phyloP scores from a whole-genome alignment of 2,329 filamentous ascomycete genomes.

The Tolypocladium guangdongense region DNA sequence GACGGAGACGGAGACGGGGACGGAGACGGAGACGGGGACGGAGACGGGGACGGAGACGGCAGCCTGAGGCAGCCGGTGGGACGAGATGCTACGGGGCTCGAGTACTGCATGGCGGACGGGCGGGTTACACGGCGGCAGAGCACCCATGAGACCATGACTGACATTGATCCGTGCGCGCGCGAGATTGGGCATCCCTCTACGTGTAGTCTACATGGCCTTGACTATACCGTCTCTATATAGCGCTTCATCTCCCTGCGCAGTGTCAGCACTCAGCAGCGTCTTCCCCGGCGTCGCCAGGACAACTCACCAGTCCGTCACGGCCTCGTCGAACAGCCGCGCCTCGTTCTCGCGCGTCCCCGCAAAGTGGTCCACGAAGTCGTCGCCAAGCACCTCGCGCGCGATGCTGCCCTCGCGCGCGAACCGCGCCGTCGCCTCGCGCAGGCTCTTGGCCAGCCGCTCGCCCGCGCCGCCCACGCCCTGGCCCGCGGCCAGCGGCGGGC shows the following conservation, averaged over 20 bases:
- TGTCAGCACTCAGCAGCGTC: no score
- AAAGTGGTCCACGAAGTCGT: conserved; percentile 93
- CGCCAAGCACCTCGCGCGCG: conserved; percentile 86
- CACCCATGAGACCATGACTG: neutral
- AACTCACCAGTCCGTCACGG: conserved; percentile 97
- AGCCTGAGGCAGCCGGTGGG: no score
- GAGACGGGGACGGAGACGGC: no score
- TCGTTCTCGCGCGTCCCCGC: conserved; percentile 89
- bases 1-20: no score
- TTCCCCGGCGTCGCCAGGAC: no score
- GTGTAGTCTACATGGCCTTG: neutral
- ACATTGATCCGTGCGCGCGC: neutral
- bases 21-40: no score
- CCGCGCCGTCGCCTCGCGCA: conserved; percentile 72
- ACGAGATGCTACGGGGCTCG: no score
- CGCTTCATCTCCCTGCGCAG: conserved; percentile 57
- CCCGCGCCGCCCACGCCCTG: conserved; percentile 71
- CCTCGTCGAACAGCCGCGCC: conserved; percentile 82
- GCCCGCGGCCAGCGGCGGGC: conserved; percentile 75
- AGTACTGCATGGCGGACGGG: no score
- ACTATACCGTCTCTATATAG: conserved; percentile 30
- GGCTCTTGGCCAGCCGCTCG: conserved; percentile 66
- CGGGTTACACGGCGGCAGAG: neutral
- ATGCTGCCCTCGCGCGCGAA: conserved; percentile 74
- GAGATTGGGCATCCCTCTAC: neutral